Evolutionary conservation across 176 grass and related monocot genomes (phyloP).

Genomic region (Ampelocalamus luodianensis): DNA sequence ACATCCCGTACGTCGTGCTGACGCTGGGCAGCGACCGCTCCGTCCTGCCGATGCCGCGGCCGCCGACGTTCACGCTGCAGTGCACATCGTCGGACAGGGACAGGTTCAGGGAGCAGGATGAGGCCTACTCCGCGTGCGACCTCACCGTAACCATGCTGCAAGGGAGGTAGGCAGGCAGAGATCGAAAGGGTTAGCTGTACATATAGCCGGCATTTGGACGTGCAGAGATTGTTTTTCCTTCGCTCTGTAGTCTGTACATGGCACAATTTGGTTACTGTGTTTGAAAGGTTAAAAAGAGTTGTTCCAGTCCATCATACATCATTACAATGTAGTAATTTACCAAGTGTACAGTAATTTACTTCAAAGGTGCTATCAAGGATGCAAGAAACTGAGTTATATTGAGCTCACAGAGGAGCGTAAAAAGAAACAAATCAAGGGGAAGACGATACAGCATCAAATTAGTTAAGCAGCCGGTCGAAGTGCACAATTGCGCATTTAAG

Average conservation of each 20-base stretch:
- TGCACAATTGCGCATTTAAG: too few relatives aligned
- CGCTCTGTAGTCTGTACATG: conserved; percentile 7
- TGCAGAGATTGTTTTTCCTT: neutral
- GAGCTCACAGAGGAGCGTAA: too few relatives aligned
- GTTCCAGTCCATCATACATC: neutral
- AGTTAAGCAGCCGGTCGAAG: too few relatives aligned
- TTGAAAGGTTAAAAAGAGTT: neutral
- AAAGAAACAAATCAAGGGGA: too few relatives aligned
- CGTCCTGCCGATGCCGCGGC: conserved; percentile 57
- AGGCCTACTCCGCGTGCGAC: conserved; percentile 45
- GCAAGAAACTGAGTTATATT: too few relatives aligned
- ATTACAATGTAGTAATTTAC: too few relatives aligned
- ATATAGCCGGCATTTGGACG: neutral
- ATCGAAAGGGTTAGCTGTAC: neutral
- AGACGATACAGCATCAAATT: too few relatives aligned
- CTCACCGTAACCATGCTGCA: conserved; percentile 53
- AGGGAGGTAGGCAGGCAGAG: conserved; percentile 38
- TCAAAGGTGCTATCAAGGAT: too few relatives aligned
- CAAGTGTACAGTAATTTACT: too few relatives aligned
- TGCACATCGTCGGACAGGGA: conserved; percentile 37
- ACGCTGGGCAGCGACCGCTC: conserved; percentile 56
- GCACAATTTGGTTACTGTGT: neutral
- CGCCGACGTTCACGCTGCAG: conserved; percentile 63
- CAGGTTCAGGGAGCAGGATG: conserved; percentile 1
- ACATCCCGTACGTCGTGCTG: conserved; percentile 58